phyloP scores from a whole-genome alignment of 129 eudicot genomes.

The Flaveria linearis region DNA sequence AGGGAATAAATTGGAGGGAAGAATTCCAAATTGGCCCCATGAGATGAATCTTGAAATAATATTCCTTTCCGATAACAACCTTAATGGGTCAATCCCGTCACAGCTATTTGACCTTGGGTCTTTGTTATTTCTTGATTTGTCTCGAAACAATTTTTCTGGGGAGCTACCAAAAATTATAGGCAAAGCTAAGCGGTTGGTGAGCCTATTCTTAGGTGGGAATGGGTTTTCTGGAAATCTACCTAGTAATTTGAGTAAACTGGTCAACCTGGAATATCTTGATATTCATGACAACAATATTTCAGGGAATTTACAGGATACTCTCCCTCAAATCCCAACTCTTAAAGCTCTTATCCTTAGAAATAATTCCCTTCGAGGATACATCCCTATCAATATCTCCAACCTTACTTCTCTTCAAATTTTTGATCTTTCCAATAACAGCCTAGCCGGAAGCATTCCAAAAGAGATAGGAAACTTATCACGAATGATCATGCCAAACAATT shows the following conservation, averaged over 20 bases:
- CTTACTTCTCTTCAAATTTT: too few relatives aligned
- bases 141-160: conserved; percentile 53
- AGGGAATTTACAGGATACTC: background rate
- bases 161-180: conserved; percentile 52
- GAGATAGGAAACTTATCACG: too few relatives aligned
- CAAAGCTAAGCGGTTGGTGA: conserved; percentile 36
- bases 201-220: conserved; percentile 46
- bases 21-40: conserved; percentile 54
- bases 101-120: conserved; percentile 36
- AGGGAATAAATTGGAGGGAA: conserved; percentile 43
- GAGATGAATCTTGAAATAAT: conserved; percentile 46
- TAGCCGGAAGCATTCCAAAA: too few relatives aligned
- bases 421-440: too few relatives aligned
- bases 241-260: conserved; percentile 27
- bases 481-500: too few relatives aligned
- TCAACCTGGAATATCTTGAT: too few relatives aligned
- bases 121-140: conserved; percentile 38
- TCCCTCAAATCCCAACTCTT: conserved; percentile 37
- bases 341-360: conserved; percentile 48
- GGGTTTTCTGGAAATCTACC: conserved; percentile 53
- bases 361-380: conserved; percentile 45
- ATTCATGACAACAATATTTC: too few relatives aligned
- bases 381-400: conserved; percentile 34
- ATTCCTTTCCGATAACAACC: conserved; percentile 48
- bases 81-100: conserved; percentile 45